Conservation (phyloP, 352 stramenopile genomes). For the Phytophthora tubulina region DNA sequence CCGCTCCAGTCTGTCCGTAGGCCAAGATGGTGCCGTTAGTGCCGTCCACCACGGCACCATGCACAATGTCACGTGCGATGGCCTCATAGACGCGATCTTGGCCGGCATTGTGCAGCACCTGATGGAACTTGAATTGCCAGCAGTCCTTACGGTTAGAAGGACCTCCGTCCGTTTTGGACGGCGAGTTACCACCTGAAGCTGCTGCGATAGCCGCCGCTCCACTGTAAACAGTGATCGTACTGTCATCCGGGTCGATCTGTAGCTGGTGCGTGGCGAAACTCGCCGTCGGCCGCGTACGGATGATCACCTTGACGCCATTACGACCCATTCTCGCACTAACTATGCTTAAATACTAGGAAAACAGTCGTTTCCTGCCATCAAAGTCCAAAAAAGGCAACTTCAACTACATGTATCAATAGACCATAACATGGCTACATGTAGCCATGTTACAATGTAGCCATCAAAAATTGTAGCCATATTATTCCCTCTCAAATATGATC, state of each 20-base stretch:
- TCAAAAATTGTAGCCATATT: not conserved
- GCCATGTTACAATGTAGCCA: constrained; percentile 7
- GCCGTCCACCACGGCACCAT: constrained; percentile 88
- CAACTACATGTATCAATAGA: constrained; percentile 20
- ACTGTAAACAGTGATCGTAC: constrained; percentile 70
- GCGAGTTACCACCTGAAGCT: constrained; percentile 26
- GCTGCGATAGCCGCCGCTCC: constrained; percentile 17
- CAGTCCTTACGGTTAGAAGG: constrained; percentile 85
- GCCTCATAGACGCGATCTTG: constrained; percentile 93
- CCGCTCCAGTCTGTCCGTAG: constrained; percentile 90
- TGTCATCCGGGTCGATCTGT: constrained; percentile 83
- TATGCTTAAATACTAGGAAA: not conserved
- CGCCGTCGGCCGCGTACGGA: constrained; percentile 81
- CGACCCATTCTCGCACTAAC: constrained; percentile 40
- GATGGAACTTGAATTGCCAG: constrained; percentile 93
- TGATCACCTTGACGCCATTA: constrained; percentile 88
- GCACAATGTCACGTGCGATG: constrained; percentile 90
- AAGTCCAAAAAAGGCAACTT: constrained; percentile 16
- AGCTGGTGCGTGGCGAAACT: constrained; percentile 82
- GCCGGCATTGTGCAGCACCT: constrained; percentile 92
- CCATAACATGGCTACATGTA: constrained; percentile 1
- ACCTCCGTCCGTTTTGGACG: constrained; percentile 38
- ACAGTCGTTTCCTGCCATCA: not conserved
- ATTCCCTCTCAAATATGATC: constrained; percentile 6
- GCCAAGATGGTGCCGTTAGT: constrained; percentile 91